Evolutionary conservation across 2,329 filamentous ascomycete genomes (phyloP).

Genomic region (Hypoxylon sp.): DNA sequence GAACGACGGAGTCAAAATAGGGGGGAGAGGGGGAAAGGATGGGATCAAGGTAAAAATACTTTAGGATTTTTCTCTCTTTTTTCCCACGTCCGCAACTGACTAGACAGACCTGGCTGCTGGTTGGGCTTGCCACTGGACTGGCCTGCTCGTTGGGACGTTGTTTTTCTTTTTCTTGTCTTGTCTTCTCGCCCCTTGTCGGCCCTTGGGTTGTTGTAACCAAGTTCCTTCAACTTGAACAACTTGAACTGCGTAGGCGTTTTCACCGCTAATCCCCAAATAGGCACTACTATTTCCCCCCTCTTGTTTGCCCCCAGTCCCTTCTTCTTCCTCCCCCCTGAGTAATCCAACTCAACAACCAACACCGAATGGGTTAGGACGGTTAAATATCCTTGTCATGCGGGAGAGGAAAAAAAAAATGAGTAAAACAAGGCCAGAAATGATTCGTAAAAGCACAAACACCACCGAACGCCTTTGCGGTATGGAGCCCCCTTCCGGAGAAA

Average conservation of each 20-base stretch:
- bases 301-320: not conserved
- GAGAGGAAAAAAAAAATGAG: too few relatives aligned
- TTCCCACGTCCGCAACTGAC: conserved; percentile 31
- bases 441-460: conserved; percentile 25
- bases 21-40: conserved; percentile 13
- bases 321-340: conserved; percentile 4
- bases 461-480: conserved; percentile 37
- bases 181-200: too few relatives aligned
- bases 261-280: conserved; percentile 11
- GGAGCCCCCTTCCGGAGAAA: conserved; percentile 14
- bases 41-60: too few relatives aligned
- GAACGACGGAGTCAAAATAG: not conserved
- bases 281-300: conserved; percentile 4
- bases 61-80: conserved; percentile 31
- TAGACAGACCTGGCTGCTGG: too few relatives aligned
- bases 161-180: not conserved
- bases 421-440: conserved; percentile 1
- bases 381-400: conserved; percentile 27
- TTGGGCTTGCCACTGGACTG: too few relatives aligned
- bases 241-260: conserved; percentile 4
- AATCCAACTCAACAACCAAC: conserved; percentile 1
- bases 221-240: conserved; percentile 4
- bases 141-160: not conserved
- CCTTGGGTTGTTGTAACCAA: conserved; percentile 2
- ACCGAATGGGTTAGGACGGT: not conserved